Percentiles rank a stretch among this genome's conserved stretches.
Conservation (phyloP, 2,329 filamentous ascomycete genomes). For the Stachybotrys chlorohalonatus region DNA sequence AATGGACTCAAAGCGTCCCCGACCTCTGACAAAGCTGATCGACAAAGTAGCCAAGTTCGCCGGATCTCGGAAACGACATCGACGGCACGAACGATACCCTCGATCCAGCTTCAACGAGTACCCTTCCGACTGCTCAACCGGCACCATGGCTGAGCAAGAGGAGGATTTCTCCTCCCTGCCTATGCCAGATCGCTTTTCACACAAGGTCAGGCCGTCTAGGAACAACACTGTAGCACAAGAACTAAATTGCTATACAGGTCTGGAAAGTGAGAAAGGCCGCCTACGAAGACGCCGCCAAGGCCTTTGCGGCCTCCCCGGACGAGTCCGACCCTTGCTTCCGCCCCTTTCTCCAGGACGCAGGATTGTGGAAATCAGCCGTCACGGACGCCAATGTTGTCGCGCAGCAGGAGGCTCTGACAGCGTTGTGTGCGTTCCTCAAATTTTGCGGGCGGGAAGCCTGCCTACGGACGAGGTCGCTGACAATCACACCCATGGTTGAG, state of each 20-base stretch:
- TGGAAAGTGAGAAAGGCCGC: conserved; percentile 97
- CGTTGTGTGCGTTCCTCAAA: conserved; percentile 86
- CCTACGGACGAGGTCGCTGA: conserved; percentile 65
- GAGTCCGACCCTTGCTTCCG: conserved; percentile 79
- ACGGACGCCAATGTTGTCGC: conserved; percentile 94
- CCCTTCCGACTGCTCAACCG: conserved; percentile 7
- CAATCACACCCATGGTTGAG: conserved; percentile 74
- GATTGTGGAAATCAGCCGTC: conserved; percentile 86
- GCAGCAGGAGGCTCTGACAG: conserved; percentile 82
- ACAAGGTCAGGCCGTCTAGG: conserved; percentile 50
- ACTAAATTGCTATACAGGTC: conserved; percentile 37
- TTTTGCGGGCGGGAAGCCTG: conserved; percentile 76
- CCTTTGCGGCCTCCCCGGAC: conserved; percentile 75
- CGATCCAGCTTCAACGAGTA: conserved; percentile 9
- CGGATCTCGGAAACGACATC: conserved; percentile 9
- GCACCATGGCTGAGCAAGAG: conserved; percentile 68
- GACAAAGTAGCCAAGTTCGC: conserved; percentile 15
- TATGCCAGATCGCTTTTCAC: conserved; percentile 68
- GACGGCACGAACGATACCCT: conserved; percentile 11
- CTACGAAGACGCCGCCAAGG: conserved; percentile 85
- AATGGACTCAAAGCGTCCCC: conserved; percentile 7
- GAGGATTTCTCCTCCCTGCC: conserved; percentile 77
- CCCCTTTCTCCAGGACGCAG: conserved; percentile 76
- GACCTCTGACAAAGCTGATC: conserved; percentile 21
- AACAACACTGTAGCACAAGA: neutral